Evolutionary conservation across 1,139 yeast species (phyloP).

Genomic region (Candida dubliniensis): DNA sequence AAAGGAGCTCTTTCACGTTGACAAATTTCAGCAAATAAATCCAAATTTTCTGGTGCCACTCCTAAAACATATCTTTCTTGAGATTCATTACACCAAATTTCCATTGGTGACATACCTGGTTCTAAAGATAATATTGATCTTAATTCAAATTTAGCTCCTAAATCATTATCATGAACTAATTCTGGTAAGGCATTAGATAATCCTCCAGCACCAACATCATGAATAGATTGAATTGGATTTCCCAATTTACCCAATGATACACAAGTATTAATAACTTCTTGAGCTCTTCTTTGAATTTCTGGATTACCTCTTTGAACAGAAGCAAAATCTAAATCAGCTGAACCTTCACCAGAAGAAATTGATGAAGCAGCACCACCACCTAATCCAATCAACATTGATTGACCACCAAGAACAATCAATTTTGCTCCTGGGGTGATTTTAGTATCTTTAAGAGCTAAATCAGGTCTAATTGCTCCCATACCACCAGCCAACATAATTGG

Average conservation of each 20-base stretch:
- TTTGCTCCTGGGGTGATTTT: conserved; percentile 91
- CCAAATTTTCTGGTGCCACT: conserved; percentile 78
- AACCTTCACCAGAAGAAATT: conserved; percentile 91
- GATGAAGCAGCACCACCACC: conserved; percentile 99
- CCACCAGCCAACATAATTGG: conserved; percentile 99
- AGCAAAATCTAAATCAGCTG: conserved; percentile 95
- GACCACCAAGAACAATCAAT: conserved; percentile 95
- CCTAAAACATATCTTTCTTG: conserved; percentile 98
- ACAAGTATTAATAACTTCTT: conserved; percentile 95
- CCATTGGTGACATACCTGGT: conserved; percentile 99
- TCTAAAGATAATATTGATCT: conserved; percentile 89
- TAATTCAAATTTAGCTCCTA: conserved; percentile 91
- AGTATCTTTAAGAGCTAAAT: conserved; percentile 82
- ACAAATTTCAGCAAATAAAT: conserved; percentile 74
- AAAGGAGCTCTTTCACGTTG: conserved; percentile 94
- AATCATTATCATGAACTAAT: conserved; percentile 91
- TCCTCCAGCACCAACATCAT: conserved; percentile 99
- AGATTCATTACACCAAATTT: conserved; percentile 99
- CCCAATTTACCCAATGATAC: conserved; percentile 67
- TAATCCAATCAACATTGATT: conserved; percentile 96
- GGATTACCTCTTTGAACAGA: conserved; percentile 99
- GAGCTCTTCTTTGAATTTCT: conserved; percentile 98
- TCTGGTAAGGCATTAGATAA: conserved; percentile 96
- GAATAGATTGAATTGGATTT: conserved; percentile 93
- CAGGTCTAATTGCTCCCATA: conserved; percentile 94